Percentiles rank a stretch among this genome's conserved stretches.
phyloP scores from a whole-genome alignment of 441 rosid genomes.

The Corymbia citriodora region DNA sequence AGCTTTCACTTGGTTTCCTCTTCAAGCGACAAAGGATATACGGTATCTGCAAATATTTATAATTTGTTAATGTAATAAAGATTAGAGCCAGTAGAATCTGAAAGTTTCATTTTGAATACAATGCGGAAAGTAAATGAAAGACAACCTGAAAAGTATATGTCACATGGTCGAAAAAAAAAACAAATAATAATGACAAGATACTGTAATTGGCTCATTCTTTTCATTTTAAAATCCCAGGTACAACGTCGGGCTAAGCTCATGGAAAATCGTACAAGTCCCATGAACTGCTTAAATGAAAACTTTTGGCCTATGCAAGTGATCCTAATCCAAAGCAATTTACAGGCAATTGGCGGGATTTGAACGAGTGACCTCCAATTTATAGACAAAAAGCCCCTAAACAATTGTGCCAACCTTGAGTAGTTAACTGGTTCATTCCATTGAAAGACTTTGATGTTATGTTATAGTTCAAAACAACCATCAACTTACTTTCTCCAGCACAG shows the following conservation, averaged over 20 bases:
- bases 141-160: background rate
- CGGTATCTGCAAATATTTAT: background rate
- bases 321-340: background rate
- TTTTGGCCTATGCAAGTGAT: accelerated
- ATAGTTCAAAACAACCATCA: background rate
- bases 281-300: background rate
- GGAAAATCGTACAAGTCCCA: background rate
- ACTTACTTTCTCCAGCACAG: background rate
- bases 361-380: accelerated
- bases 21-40: background rate
- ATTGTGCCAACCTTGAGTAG: background rate
- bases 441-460: background rate
- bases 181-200: background rate
- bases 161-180: background rate
- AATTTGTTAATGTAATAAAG: background rate
- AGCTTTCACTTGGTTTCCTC: background rate
- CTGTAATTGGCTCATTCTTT: background rate
- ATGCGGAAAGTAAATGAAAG: background rate
- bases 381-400: background rate
- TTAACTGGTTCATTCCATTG: background rate
- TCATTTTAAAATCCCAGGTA: background rate
- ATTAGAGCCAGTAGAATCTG: background rate
- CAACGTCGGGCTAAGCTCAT: background rate
- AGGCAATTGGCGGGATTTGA: background rate
- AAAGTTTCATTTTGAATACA: background rate